These are phyloP conservation scores for Apophysomyces variabilis DNA, from an alignment of 371 early-diverging fungal species.

Conservation along the genomic window DNA sequence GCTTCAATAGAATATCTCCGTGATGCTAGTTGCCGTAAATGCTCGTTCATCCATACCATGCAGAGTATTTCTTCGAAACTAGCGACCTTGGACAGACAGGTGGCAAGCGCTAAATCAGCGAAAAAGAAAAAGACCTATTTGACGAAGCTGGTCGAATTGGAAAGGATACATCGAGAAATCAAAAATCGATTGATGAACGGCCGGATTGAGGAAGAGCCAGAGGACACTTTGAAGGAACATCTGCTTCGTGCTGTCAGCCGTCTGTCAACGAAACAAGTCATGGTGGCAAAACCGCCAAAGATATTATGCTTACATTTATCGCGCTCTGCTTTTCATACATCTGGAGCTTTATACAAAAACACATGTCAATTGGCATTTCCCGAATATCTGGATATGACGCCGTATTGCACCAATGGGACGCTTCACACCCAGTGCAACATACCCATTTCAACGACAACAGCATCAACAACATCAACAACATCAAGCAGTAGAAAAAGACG, in stretches of 20 bases:
- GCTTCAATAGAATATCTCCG: constrained; percentile 70
- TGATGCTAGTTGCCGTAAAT: constrained; percentile 77
- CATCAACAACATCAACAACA: too few species aligned
- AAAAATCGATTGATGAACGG: constrained; percentile 13
- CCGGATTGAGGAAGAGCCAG: constrained; percentile 18
- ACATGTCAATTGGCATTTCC: constrained; percentile 63
- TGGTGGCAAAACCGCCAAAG: constrained; percentile 64
- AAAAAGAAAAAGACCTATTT: constrained; percentile 31
- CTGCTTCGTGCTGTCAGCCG: constrained; percentile 24
- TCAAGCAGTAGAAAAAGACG: too few species aligned
- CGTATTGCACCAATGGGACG: constrained; percentile 59
- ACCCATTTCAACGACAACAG: constrained; percentile 60
- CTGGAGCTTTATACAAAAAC: constrained; percentile 72
- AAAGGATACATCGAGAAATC: constrained; percentile 21
- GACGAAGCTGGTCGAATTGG: constrained; percentile 34
- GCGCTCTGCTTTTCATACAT: constrained; percentile 67
- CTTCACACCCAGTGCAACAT: constrained; percentile 56
- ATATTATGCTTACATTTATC: constrained; percentile 74
- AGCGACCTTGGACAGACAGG: constrained; percentile 41
- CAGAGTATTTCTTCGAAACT: constrained; percentile 33
- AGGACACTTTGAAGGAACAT: constrained; percentile 4
- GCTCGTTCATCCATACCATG: constrained; percentile 63
- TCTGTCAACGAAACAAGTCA: constrained; percentile 58
- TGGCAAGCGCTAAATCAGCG: constrained; percentile 46
- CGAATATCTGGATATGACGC: constrained; percentile 65